A percentile compares a stretch with the other conserved stretches of the same genome.
These are phyloP conservation scores for Aspergillus sp. DNA, from an alignment of 2,329 filamentous ascomycete species.

Conservation along the genomic window DNA sequence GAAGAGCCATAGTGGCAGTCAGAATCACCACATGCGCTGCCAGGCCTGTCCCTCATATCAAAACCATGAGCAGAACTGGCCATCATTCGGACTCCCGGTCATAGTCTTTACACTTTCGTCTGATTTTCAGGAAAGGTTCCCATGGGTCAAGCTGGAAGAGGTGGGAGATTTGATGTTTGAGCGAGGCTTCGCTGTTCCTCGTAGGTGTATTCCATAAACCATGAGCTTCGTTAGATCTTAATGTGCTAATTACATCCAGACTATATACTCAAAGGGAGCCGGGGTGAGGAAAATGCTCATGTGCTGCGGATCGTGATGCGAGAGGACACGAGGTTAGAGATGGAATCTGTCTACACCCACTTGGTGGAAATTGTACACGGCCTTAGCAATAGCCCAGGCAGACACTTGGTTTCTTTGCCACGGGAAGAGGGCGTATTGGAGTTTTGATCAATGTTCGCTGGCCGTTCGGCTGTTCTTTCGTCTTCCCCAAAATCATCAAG, in stretches of 20 bases:
- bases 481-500: not conserved
- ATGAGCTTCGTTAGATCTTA: not conserved
- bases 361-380: not conserved
- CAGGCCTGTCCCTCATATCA: not conserved
- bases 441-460: not conserved
- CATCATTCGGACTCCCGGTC: not conserved
- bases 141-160: not conserved
- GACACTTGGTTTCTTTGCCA: not conserved
- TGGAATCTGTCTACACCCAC: not conserved
- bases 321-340: constrained; percentile 35
- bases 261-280: not conserved
- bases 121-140: not conserved
- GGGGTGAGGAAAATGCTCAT: constrained; percentile 60
- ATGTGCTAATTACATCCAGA: not conserved
- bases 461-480: not conserved
- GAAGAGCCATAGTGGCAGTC: not conserved
- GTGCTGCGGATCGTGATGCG: constrained; percentile 65
- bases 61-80: not conserved
- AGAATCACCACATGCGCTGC: not conserved
- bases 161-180: not conserved
- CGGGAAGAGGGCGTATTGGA: not conserved
- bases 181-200: not conserved
- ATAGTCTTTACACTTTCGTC: not conserved
- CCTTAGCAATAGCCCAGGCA: not conserved
- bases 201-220: not conserved